Base-by-base conservation (phyloP, 108 stramenopile genomes). In the Pinguiococcus pyrenoidosus region DNA sequence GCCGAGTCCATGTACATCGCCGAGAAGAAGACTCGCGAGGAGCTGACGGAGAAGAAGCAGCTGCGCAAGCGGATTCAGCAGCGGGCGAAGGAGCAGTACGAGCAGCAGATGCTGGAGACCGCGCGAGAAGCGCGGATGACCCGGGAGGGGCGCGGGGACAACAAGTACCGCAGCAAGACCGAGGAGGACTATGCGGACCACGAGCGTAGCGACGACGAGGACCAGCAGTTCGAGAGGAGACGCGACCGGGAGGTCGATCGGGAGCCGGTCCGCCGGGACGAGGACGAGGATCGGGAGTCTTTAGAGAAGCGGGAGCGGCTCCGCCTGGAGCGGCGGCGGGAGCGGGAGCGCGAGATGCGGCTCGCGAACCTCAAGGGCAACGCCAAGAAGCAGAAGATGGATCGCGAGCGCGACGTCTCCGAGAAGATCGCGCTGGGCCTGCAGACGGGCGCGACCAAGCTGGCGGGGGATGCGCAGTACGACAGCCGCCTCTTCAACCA, bases 361-460 rank as follows among this genome's bases (percentile, higher is more conserved):
- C 77, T 88, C 37, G 96, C 82, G 42, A 60, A 67, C 27, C 55
- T 59, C 36, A 74, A 76, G 61, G 69, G 72, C 41, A 62, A 68
- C 37, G 85, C 88, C 67, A 54, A 55, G 46, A 87, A 85, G 58
- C 74, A 75, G 27, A 78, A 83, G 36, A 37, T 89, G 35, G 86
- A 86, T 42, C 73, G 76, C 23, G 74, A 76, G 28, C 85, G 96
- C 7, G 96, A 98, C 54, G 79, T 98, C 37, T 89, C 89, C 9
- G 96, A 98, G 69, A 84, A 89, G 69, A 82, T 95, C 68, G 96
- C 96, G 2, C 66, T 98, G 37, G 96, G 96, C 1, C 80, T 85
- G n/a, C 84, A 87, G 45, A 87, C 81, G 24, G 90, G 87, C n/a
- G 73, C 67, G 5, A 81, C 73, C 26, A 73, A 51, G 27, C 71